Base-by-base conservation (phyloP, 805 yeast species). In the Metschnikowia noctiluminum region DNA sequence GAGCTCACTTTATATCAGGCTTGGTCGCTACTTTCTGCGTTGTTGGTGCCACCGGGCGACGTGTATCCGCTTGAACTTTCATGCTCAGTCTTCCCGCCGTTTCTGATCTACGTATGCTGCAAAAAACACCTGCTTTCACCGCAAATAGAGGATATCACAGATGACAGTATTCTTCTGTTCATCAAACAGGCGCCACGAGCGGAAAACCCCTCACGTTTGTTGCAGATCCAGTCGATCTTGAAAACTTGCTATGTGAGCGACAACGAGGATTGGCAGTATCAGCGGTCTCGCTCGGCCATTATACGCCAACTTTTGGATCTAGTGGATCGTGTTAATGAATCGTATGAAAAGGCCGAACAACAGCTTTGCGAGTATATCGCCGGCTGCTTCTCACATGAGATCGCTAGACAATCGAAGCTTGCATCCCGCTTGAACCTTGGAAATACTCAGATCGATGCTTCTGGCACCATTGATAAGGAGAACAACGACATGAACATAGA, bases 91-190 rank as follows among this genome's bases (percentile, higher is more conserved):
- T 36, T 42, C 11, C 35, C 35, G 12, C 27, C 7, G 11, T 36
- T 42, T 35, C 12, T 28, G 13, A 15, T 42, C 16, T 15, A 35
- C 8, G 14, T 13, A 13, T 15, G 2, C 14, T 6, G 34, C 13
- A 26, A 42, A 13, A 15, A 27, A 9, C 28, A 2, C 21, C 40
- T 38, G 21, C 6, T 16, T 5, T 15, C 35, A 14, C 15, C 35
- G 13, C 34, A 16, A 27, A 15, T 27, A 6, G 39, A 14, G 8
- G 47, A 36, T 37, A 28, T 40, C 34, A 39, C 46, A 3, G 21
- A 36, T 36, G 39, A 39, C 27, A 39, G 35, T 30, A 43, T 48
- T 12, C 45, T 38, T 28, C 45, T 38, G 46, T 43, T 43, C 32
- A 38, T 48, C 16, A 28, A 39, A 35, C n/a, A 36, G 14, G 42